phyloP scores from a whole-genome alignment of 2,329 filamentous ascomycete genomes.

The Diaporthe helianthi region DNA sequence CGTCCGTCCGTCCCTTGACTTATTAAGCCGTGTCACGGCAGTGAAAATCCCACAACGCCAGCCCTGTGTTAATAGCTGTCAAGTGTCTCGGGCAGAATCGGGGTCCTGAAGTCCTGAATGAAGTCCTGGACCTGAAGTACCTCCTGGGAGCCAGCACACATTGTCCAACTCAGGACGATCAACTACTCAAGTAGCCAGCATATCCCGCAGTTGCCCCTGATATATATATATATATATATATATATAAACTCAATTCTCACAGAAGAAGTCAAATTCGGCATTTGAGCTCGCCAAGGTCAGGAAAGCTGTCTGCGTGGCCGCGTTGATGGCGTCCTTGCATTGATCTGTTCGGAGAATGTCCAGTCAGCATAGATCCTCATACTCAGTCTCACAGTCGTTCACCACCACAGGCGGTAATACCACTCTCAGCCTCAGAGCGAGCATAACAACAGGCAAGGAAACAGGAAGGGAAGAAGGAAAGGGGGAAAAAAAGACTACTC shows the following conservation, averaged over 20 bases:
- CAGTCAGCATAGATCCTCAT: constrained; percentile 5
- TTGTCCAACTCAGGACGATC: not conserved
- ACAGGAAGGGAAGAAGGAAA: no score
- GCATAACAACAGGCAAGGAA: not conserved
- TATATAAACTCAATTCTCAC: constrained; percentile 38
- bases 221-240: no score
- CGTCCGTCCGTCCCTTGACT: not conserved
- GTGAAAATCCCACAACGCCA: not conserved
- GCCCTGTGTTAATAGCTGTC: not conserved
- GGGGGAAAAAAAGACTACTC: constrained; percentile 41
- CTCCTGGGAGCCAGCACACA: not conserved
- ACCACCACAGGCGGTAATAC: no score
- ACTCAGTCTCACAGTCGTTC: not conserved
- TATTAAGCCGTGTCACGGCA: not conserved
- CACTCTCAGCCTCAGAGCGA: not conserved
- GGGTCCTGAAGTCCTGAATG: no score
- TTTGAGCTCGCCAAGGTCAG: constrained; percentile 48
- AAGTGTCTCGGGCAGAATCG: not conserved
- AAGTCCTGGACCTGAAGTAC: no score
- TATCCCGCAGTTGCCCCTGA: not conserved
- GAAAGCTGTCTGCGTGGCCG: constrained; percentile 43
- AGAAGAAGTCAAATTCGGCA: constrained; percentile 55
- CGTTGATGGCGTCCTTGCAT: constrained; percentile 44
- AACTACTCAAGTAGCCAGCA: not conserved
- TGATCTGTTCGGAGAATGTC: constrained; percentile 41